Base-by-base conservation (phyloP, 2,329 filamentous ascomycete species). In the Stagonosporopsis tanaceti region DNA sequence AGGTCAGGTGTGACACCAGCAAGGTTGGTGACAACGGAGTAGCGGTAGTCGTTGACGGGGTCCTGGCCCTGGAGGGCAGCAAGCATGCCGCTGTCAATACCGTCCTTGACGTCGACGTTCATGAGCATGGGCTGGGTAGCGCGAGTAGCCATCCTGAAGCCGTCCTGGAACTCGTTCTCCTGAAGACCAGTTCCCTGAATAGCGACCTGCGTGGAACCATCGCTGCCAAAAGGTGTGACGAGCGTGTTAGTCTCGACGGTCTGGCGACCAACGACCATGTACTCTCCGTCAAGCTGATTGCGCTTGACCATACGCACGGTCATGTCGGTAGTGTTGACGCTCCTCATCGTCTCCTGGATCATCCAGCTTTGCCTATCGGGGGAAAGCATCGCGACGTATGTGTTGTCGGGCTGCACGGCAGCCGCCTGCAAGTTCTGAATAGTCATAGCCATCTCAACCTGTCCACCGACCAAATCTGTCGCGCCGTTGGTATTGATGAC, bases 161-260 rank as follows among this genome's bases (percentile, higher is more conserved):
- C 74, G 53, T 76, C 74, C 48, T 69, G 66, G 57, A 75, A 76
- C 60, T 76, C 74, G 51, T 73, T 73, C 66, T 76, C 74, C 57
- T 76, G 74, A 12, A 76, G 70, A 47, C 74, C 74, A 6, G 71
- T 72, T 7, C 73, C 73, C 15, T 68, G 64, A 17, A 76, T 72
- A 32, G 66, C 68, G 25, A 76, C 70, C 20, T 65, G 63, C 8
- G 64, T 66, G 3, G 62, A 57, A 24, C 56, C 62, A 42, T 68
- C 66, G 45, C 60, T 69, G 9, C 72, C 70, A 45, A 76, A 76
- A 12, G 67, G 63, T 15, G 69, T 68, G n/a, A 76, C 67, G 24
- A 70, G 48, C 30, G 69, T 67, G 47, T 73, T 73, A 30, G 73
- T 75, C 50, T 73, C 74, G 11, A 66, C 53, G n/a, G 73, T 76